A percentile compares a stretch with the other conserved stretches of the same genome.
Conservation (phyloP, 805 yeast genomes). For the Debaryomyces hansenii region DNA sequence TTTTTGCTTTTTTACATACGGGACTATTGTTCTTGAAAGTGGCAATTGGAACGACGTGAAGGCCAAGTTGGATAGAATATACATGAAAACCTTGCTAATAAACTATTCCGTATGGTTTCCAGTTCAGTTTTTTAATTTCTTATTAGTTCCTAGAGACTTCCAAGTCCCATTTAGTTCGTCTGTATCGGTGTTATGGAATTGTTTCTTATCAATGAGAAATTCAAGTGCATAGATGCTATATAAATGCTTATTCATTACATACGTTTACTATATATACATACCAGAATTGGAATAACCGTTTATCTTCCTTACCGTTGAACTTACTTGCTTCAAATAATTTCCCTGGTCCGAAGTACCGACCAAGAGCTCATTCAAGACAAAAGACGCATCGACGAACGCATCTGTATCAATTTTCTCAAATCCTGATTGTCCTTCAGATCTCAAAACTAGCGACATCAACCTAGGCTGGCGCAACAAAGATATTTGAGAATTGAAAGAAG, state of each 20-base stretch:
- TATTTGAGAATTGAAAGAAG: constrained; percentile 38
- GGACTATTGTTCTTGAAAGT: constrained; percentile 76
- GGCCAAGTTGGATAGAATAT: constrained; percentile 63
- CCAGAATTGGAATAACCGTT: constrained; percentile 26
- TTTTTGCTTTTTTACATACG: constrained; percentile 77
- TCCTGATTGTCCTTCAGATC: constrained; percentile 64
- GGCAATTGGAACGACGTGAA: constrained; percentile 66
- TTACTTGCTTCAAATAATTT: constrained; percentile 13
- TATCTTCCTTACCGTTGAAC: constrained; percentile 20
- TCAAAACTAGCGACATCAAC: constrained; percentile 32
- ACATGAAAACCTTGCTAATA: constrained; percentile 63
- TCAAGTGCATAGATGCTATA: constrained; percentile 17
- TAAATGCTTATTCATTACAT: not conserved
- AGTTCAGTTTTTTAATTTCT: constrained; percentile 74
- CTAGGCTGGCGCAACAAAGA: constrained; percentile 1
- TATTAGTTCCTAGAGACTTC: constrained; percentile 63
- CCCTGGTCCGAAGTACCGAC: constrained; percentile 2
- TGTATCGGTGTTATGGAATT: constrained; percentile 91
- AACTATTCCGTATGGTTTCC: constrained; percentile 82
- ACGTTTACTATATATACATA: constrained; percentile 23
- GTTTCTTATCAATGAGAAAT: constrained; percentile 81
- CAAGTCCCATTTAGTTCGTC: constrained; percentile 91
- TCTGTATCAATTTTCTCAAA: constrained; percentile 53
- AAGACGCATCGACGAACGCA: constrained; percentile 36
- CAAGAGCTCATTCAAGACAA: constrained; percentile 13